Conservation (phyloP, 768 basidiomycete genomes). For the Lactarius pseudohatsudake region DNA sequence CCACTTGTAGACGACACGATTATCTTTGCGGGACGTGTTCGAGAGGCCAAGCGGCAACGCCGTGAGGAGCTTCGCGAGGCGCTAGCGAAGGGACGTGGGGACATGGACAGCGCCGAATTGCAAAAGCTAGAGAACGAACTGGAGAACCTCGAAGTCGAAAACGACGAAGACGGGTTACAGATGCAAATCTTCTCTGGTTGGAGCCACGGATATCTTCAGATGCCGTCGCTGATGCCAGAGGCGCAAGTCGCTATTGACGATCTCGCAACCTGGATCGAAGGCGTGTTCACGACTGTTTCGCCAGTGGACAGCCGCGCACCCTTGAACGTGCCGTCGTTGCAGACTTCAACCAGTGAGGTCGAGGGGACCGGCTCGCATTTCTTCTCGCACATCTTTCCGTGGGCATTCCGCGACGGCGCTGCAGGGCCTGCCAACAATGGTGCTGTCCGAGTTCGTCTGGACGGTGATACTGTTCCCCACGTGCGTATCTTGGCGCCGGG, state of each 20-base stretch:
- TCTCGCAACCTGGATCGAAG: conserved; percentile 89
- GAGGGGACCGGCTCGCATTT: conserved; percentile 18
- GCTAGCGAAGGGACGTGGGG: conserved; percentile 60
- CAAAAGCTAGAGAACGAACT: conserved; percentile 44
- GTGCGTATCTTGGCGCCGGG: conserved; percentile 21
- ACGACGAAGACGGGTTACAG: conserved; percentile 93
- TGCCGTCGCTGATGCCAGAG: conserved; percentile 84
- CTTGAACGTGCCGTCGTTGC: conserved; percentile 8
- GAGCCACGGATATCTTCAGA: conserved; percentile 97
- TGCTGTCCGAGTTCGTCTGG: neutral
- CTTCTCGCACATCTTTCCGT: conserved; percentile 24
- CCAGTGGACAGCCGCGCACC: conserved; percentile 7
- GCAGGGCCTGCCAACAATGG: neutral
- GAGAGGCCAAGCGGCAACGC: conserved; percentile 88
- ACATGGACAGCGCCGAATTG: conserved; percentile 47
- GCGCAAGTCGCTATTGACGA: conserved; percentile 77
- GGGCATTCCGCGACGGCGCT: conserved; percentile 14
- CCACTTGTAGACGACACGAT: conserved; percentile 97
- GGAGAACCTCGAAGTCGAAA: conserved; percentile 61
- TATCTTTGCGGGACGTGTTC: conserved; percentile 91
- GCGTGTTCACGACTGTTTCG: conserved; percentile 52
- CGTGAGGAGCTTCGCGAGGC: conserved; percentile 65
- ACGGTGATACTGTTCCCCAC: conserved; percentile 7
- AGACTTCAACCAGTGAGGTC: conserved; percentile 14
- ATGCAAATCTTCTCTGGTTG: conserved; percentile 93